A percentile compares a stretch with the other conserved stretches of the same genome.
phyloP scores from a whole-genome alignment of 73 alveolate genomes.

The Tetrahymena elliotti region DNA sequence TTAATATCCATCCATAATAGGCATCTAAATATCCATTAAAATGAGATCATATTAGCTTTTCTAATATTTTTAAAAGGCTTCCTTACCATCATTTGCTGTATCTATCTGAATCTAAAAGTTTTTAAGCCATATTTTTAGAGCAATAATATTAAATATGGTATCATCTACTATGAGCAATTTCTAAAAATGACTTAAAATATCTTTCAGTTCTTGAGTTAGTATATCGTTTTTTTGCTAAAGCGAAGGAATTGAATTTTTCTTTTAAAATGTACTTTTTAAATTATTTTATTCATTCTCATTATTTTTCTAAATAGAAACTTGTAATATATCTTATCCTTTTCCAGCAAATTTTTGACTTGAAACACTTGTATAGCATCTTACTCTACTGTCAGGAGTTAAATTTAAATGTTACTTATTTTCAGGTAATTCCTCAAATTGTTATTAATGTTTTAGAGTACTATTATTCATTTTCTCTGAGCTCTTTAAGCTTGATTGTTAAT shows the following conservation, averaged over 20 bases:
- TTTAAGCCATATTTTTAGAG: neutral
- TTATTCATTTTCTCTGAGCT: neutral
- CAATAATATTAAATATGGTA: neutral
- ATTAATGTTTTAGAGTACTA: neutral
- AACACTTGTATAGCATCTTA: neutral
- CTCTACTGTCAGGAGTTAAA: neutral
- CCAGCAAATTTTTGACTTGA: neutral
- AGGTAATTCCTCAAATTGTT: neutral
- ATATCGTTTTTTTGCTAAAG: neutral
- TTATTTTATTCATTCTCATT: neutral
- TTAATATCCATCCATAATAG: neutral
- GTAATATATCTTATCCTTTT: neutral
- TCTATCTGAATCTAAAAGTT: neutral
- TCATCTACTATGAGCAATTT: neutral
- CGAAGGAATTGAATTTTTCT: neutral
- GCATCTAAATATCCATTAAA: neutral
- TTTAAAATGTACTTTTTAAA: neutral
- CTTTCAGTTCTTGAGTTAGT: neutral
- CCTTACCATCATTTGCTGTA: neutral
- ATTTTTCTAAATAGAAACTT: neutral
- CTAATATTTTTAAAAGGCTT: neutral
- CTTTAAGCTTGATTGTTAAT: neutral
- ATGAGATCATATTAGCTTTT: neutral
- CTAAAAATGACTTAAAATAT: neutral
- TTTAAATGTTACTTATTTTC: neutral